Percentiles rank a stretch among this genome's conserved stretches.
Evolutionary conservation across 2,329 filamentous ascomycete species (phyloP).

Genomic region (Exophiala spinifera): DNA sequence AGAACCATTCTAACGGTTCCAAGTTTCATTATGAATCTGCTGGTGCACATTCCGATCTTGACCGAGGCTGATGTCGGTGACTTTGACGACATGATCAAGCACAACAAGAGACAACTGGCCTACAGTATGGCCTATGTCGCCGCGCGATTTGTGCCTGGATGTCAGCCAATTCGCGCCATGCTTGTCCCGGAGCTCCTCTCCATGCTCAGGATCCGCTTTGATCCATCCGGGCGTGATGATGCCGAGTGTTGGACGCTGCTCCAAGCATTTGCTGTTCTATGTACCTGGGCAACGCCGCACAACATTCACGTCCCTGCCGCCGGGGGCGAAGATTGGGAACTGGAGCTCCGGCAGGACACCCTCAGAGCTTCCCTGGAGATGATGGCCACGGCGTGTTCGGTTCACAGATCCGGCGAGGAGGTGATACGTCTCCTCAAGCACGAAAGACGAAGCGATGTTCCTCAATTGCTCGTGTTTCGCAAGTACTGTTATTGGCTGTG

Average conservation of each 20-base stretch:
- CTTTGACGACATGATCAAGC: conserved; percentile 4
- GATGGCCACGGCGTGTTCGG: not conserved
- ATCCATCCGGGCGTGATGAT: not conserved
- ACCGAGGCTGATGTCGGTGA: conserved; percentile 7
- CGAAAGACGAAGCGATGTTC: not conserved
- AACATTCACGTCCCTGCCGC: not conserved
- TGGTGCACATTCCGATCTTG: conserved; percentile 5
- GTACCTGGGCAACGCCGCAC: conserved; percentile 3
- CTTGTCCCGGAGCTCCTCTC: conserved; percentile 6
- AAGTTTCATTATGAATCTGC: conserved; percentile 8
- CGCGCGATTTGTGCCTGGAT: conserved; percentile 9
- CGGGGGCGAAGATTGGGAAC: not conserved
- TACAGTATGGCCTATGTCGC: conserved; percentile 10
- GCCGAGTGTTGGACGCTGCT: conserved; percentile 6
- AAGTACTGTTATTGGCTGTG: conserved; percentile 10
- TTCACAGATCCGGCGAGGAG: conserved; percentile 9
- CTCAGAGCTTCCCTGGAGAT: conserved; percentile 3
- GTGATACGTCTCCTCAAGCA: not conserved
- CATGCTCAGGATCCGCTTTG: conserved; percentile 4
- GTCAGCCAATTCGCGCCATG: conserved; percentile 5
- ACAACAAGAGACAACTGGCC: conserved; percentile 6
- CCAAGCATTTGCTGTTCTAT: conserved; percentile 7
- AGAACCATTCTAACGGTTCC: not conserved
- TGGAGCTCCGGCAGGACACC: conserved; percentile 2
- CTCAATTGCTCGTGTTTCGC: conserved; percentile 4